Conservation (phyloP, 1,139 yeast species). For the Nematodospora anomalae region DNA sequence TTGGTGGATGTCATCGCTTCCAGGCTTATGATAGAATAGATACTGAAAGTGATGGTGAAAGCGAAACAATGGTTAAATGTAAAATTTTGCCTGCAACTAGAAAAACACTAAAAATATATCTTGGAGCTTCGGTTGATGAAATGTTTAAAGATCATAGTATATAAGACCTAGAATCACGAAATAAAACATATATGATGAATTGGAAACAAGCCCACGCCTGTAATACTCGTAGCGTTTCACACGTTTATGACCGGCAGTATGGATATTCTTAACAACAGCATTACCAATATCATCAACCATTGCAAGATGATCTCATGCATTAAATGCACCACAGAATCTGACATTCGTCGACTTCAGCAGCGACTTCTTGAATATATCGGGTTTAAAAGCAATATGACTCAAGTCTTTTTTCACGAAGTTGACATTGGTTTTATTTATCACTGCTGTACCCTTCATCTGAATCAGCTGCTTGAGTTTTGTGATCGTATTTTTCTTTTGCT, state of each 20-base stretch:
- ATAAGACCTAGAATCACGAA: too few species aligned
- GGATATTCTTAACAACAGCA: constrained; percentile 29
- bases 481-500: too few species aligned
- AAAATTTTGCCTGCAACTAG: constrained; percentile 68
- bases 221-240: constrained; percentile 50
- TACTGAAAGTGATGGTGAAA: constrained; percentile 20
- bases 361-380: constrained; percentile 25
- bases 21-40: constrained; percentile 65
- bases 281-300: constrained; percentile 51
- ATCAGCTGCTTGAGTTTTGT: too few species aligned
- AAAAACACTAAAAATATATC: constrained; percentile 57
- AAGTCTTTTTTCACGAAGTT: too few species aligned
- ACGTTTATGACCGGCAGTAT: constrained; percentile 29
- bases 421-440: too few species aligned
- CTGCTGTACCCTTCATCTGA: too few species aligned
- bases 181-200: too few species aligned
- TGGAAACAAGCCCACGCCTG: constrained; percentile 52
- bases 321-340: constrained; percentile 41
- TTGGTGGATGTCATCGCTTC: constrained; percentile 83
- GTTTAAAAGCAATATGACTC: constrained; percentile 31
- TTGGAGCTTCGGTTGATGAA: constrained; percentile 64
- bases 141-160: constrained; percentile 46
- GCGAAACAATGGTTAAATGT: constrained; percentile 57
- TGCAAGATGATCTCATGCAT: constrained; percentile 50
- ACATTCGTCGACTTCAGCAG: constrained; percentile 27